Evolutionary conservation across 768 basidiomycete species (phyloP).

Genomic region (Lactarius hatsudake): DNA sequence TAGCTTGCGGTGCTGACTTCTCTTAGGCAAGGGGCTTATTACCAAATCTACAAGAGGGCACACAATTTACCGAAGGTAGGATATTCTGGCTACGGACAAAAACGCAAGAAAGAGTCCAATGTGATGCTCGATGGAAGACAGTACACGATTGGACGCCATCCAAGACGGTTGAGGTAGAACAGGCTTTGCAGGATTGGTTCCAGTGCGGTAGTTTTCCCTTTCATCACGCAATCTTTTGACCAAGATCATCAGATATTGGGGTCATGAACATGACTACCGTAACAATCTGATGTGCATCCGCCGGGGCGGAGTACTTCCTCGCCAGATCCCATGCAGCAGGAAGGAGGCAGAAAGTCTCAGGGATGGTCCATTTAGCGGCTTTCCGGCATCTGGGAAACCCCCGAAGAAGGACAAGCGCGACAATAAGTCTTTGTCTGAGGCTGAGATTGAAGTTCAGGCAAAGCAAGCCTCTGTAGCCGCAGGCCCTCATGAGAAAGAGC

Average conservation of each 20-base stretch:
- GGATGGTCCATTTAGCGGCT: constrained; percentile 22
- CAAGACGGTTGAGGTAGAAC: constrained; percentile 11
- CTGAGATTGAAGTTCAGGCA: not conserved
- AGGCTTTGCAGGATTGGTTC: constrained; percentile 17
- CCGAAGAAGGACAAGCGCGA: not conserved
- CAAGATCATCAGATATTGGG: constrained; percentile 44
- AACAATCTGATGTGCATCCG: constrained; percentile 39
- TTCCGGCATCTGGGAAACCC: not conserved
- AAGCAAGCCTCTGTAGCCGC: not conserved
- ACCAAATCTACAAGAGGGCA: constrained; percentile 51
- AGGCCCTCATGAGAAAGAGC: not conserved
- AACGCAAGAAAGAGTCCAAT: constrained; percentile 14
- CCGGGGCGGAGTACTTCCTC: constrained; percentile 39
- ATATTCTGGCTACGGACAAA: constrained; percentile 37
- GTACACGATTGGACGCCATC: constrained; percentile 12
- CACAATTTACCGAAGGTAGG: constrained; percentile 27
- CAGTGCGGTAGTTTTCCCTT: constrained; percentile 12
- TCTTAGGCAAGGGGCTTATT: constrained; percentile 44
- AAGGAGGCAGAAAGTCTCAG: constrained; percentile 9
- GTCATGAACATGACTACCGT: constrained; percentile 37
- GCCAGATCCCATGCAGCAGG: constrained; percentile 16
- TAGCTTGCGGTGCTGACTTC: not conserved
- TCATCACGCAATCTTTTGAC: constrained; percentile 3
- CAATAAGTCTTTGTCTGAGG: not conserved
- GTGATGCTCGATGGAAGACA: constrained; percentile 23